These are phyloP conservation scores for Stephanodiscus triporus DNA, from an alignment of 108 stramenopile species.

Conservation along the genomic window DNA sequence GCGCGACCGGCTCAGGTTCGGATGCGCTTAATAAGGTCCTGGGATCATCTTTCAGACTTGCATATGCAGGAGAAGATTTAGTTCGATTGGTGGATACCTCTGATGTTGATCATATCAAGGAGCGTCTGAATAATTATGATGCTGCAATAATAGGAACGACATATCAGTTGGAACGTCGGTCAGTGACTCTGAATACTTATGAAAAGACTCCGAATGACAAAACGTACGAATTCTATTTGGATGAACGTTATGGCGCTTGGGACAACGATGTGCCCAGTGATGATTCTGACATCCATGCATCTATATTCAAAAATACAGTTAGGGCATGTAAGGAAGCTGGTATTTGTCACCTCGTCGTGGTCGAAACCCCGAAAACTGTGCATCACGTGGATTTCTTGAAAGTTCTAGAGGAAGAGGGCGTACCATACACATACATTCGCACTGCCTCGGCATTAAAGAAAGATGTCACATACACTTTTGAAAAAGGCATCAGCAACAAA, in stretches of 20 bases:
- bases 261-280: conserved; percentile 26
- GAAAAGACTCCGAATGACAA: conserved; percentile 79
- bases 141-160: conserved; percentile 65
- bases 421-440: conserved; percentile 71
- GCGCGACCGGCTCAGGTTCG: conserved; percentile 62
- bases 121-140: conserved; percentile 60
- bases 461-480: conserved; percentile 60
- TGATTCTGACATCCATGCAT: conserved; percentile 40
- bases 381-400: conserved; percentile 50
- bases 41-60: conserved; percentile 64
- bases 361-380: conserved; percentile 60
- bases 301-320: conserved; percentile 53
- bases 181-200: conserved; percentile 67
- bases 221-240: conserved; percentile 80
- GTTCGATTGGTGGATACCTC: conserved; percentile 65
- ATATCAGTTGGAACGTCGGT: conserved; percentile 58
- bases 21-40: conserved; percentile 61
- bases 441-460: conserved; percentile 48
- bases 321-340: conserved; percentile 60
- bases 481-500: conserved; percentile 65
- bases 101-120: conserved; percentile 50
- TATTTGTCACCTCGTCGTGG: conserved; percentile 58
- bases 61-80: conserved; percentile 73
- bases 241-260: conserved; percentile 46
- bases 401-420: conserved; percentile 52